Evolutionary conservation across 2,329 filamentous ascomycete species (phyloP).

Genomic region (Pseudogymnoascus sp.): DNA sequence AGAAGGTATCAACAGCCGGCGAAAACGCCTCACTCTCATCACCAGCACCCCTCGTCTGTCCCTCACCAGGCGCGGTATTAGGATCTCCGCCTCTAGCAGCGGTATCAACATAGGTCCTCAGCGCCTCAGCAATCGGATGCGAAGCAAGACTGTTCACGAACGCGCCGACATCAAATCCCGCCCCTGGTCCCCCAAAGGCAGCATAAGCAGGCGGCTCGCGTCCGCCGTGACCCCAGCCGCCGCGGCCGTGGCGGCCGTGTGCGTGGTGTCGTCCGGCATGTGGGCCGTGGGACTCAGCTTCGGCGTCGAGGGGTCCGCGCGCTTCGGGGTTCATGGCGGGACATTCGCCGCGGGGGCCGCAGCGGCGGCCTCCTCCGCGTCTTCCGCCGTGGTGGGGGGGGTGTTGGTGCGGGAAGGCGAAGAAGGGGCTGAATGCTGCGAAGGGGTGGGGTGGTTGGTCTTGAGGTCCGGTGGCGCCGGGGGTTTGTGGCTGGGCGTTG

Average conservation of each 20-base stretch:
- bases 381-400: neutral
- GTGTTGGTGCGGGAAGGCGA: neutral
- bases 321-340: neutral
- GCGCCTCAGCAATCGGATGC: constrained; percentile 25
- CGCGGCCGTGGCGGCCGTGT: constrained; percentile 7
- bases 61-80: constrained; percentile 11
- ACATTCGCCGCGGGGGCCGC: neutral
- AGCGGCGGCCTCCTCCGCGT: neutral
- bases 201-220: constrained; percentile 19
- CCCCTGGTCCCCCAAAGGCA: constrained; percentile 15
- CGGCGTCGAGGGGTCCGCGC: neutral
- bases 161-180: constrained; percentile 23
- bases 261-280: neutral
- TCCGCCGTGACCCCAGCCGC: constrained; percentile 11
- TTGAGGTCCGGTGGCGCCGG: neutral
- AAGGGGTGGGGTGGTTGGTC: neutral
- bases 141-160: constrained; percentile 21
- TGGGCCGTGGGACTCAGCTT: neutral
- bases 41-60: constrained; percentile 15
- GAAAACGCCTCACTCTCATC: constrained; percentile 39
- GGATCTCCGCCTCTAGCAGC: constrained; percentile 18
- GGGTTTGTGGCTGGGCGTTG: neutral
- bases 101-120: constrained; percentile 21
- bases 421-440: neutral
- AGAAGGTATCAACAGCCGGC: constrained; percentile 69